A percentile compares a stretch with the other conserved stretches of the same genome.
Evolutionary conservation across 2,329 filamentous ascomycete species (phyloP).

Genomic region (Juglanconis oblonga): DNA sequence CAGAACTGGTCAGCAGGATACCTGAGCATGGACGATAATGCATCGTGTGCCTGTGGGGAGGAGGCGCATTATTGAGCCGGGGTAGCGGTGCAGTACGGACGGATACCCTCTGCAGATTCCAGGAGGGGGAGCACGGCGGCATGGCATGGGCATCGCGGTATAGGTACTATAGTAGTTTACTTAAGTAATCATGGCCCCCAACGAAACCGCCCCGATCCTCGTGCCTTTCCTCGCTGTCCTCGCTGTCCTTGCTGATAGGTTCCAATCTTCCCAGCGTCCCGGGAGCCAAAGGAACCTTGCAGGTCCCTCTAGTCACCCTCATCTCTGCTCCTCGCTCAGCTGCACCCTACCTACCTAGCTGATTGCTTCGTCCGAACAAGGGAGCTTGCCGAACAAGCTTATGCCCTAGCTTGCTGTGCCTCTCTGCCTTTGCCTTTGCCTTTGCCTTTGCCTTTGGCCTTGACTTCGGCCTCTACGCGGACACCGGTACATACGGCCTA

Average conservation of each 20-base stretch:
- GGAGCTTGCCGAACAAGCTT: constrained; percentile 3
- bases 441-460: neutral
- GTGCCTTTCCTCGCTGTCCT: neutral
- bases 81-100: neutral
- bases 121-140: neutral
- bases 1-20: neutral
- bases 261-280: neutral
- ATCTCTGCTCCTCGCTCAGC: neutral
- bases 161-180: neutral
- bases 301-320: neutral
- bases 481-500: neutral
- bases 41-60: constrained; percentile 1
- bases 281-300: neutral
- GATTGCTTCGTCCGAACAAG: neutral
- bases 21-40: neutral
- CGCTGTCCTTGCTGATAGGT: neutral
- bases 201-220: neutral
- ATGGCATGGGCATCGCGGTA: neutral
- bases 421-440: too few relatives aligned
- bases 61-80: constrained; percentile 3
- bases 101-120: neutral
- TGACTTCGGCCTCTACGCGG: neutral
- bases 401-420: neutral
- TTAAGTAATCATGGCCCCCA: neutral
- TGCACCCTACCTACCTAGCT: neutral